These are phyloP conservation scores for Pseudonitzschia delicatissima DNA, from an alignment of 108 stramenopile genomes.

Conservation along the genomic window DNA sequence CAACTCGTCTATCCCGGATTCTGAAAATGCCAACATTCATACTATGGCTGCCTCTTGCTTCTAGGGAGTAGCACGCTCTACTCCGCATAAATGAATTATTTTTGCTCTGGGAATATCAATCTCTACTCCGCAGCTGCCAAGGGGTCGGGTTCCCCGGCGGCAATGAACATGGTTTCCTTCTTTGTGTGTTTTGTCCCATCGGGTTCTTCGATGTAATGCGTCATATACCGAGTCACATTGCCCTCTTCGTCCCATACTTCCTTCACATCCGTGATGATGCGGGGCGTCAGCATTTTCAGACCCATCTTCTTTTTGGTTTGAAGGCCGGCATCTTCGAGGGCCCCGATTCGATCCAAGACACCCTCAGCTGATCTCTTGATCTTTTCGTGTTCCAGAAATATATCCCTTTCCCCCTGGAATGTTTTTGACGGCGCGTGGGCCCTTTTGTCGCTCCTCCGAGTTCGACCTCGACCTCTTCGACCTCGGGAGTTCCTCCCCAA, in stretches of 20 bases:
- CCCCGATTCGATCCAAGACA: conserved; percentile 16
- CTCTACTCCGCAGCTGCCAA: not conserved
- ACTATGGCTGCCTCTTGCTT: no score
- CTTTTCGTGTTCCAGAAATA: conserved; percentile 10
- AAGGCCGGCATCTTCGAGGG: conserved; percentile 20
- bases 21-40: no score
- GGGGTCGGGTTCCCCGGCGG: conserved; percentile 5
- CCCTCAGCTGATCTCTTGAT: conserved; percentile 7
- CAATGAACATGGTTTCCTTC: conserved; percentile 32
- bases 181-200: conserved; percentile 36
- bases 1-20: no score
- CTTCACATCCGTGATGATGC: conserved; percentile 37
- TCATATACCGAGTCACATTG: conserved; percentile 35
- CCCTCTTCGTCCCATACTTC: conserved; percentile 35
- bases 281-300: conserved; percentile 31
- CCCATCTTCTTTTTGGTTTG: conserved; percentile 8
- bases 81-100: no score
- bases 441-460: not conserved
- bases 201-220: conserved; percentile 29
- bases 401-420: conserved; percentile 2
- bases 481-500: conserved; percentile 4
- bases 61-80: no score
- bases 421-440: not conserved
- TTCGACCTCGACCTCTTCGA: conserved; percentile 1
- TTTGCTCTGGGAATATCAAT: not conserved